Conservation (phyloP, 345 rosid genomes). For the Rhodamnia rubescens region DNA sequence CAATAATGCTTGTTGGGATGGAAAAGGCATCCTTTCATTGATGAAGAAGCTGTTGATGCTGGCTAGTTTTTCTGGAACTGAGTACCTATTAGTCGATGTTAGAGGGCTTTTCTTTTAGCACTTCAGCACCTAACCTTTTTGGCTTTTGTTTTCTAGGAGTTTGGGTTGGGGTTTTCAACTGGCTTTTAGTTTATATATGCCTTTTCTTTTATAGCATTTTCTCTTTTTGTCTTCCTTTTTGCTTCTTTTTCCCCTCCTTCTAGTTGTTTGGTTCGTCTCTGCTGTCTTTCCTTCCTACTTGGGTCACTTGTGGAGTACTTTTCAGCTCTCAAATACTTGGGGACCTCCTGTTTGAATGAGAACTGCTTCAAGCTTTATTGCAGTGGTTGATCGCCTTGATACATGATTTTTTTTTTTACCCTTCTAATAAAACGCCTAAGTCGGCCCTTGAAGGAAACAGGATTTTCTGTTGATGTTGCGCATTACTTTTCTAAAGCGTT, state of each 20-base stretch:
- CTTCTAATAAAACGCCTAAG: background rate
- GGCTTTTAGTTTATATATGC: background rate
- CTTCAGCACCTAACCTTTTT: conserved; percentile 14
- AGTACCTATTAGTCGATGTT: background rate
- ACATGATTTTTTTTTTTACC: background rate
- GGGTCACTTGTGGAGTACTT: background rate
- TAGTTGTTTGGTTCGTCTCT: background rate
- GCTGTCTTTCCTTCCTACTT: background rate
- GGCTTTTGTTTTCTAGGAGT: conserved; percentile 12
- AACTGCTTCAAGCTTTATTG: background rate
- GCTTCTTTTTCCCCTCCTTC: background rate
- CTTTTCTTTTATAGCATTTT: background rate
- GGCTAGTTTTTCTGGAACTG: background rate
- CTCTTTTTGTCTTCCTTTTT: background rate
- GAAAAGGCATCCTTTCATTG: background rate
- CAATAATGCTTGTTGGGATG: background rate
- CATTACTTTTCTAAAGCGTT: background rate
- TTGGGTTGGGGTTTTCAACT: conserved; percentile 16
- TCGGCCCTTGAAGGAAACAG: background rate
- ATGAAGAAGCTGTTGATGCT: background rate
- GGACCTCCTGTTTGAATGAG: background rate
- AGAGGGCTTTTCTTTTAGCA: conserved; percentile 2
- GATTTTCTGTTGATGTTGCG: background rate
- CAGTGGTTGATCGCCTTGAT: background rate
- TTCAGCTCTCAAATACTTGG: background rate